Base-by-base conservation (phyloP, 1,284 basidiomycete species). In the Phylloboletellus chloephorus region DNA sequence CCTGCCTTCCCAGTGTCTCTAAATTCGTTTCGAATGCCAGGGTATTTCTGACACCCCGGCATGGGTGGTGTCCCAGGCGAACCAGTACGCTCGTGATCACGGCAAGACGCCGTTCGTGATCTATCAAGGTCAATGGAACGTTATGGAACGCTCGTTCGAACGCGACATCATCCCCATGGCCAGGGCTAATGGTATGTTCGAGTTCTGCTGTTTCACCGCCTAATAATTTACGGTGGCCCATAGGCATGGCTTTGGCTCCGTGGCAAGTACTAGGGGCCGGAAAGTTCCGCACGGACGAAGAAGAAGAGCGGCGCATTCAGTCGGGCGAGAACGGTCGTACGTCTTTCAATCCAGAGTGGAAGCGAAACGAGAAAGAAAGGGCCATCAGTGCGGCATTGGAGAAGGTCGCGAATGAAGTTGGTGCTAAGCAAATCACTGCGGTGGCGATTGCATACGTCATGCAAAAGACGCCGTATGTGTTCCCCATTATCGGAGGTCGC, bases 161-260 rank as follows among this genome's bases (percentile, higher is more conserved):
- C 65, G 75, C 10, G 77, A 80, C n/a, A 72, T 81, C 48, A 67
- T 82, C 36, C 77, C 76, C 5, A 78, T 80, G 77, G 51, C 64
- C 58, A 35, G 61, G 64, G 23, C 52, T 0, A 39, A 53, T 48
- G 41, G 67, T 71, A 37, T 67, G 71, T 37, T 63, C 1, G 28
- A 31, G 2, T 21, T n/a, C 6, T 20, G n/a, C 1, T 7, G 16
- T 12, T 8, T 16, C 17, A 6, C 23, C 23, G 9, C 4, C 20
- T 19, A 23, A 17, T 31, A 11, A 5, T n/a, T 38, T 19, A 36
- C 8, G 12, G 3, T 7, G 12, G 2, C 3, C 9, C 2, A 15
- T 4, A 60, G 62, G 64, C 5, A 58, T 73, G 50, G 69, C 66
- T 0, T 46, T 72, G 1, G 66, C 65, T 2, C 68, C 69, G 0